Evolutionary conservation across 352 stramenopile genomes (phyloP).

Genomic region (Globisporangium middletonii): DNA sequence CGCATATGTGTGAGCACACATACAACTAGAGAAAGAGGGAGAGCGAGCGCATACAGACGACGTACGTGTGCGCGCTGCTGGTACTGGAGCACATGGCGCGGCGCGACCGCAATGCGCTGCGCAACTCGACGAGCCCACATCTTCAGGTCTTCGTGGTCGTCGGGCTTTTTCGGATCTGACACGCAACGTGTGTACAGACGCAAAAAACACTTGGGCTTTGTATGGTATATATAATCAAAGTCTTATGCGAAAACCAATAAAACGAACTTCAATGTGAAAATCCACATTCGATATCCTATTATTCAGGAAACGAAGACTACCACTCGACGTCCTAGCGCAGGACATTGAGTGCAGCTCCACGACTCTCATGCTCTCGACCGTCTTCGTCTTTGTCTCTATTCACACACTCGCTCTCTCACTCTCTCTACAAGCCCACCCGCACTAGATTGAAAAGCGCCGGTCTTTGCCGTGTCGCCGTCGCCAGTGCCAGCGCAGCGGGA

Average conservation of each 20-base stretch:
- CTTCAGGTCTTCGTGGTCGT: background rate
- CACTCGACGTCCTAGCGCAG: too few relatives aligned
- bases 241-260: too few relatives aligned
- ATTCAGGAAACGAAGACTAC: too few relatives aligned
- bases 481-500: background rate
- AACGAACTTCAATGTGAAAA: too few relatives aligned
- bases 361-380: background rate
- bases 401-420: background rate
- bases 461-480: constrained; percentile 2
- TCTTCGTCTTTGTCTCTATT: background rate
- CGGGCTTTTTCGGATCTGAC: background rate
- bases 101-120: constrained; percentile 2
- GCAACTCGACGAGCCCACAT: constrained; percentile 13
- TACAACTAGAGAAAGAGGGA: background rate
- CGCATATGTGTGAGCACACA: background rate
- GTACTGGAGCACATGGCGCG: constrained; percentile 8
- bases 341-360: too few relatives aligned
- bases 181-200: background rate
- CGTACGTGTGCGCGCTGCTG: constrained; percentile 18
- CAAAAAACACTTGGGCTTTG: background rate
- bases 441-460: constrained; percentile 6
- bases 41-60: background rate
- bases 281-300: too few relatives aligned
- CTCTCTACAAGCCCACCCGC: too few relatives aligned
- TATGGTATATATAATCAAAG: too few relatives aligned